These are phyloP conservation scores for Phoma sp. DNA, from an alignment of 2,329 filamentous ascomycete genomes.

Conservation along the genomic window DNA sequence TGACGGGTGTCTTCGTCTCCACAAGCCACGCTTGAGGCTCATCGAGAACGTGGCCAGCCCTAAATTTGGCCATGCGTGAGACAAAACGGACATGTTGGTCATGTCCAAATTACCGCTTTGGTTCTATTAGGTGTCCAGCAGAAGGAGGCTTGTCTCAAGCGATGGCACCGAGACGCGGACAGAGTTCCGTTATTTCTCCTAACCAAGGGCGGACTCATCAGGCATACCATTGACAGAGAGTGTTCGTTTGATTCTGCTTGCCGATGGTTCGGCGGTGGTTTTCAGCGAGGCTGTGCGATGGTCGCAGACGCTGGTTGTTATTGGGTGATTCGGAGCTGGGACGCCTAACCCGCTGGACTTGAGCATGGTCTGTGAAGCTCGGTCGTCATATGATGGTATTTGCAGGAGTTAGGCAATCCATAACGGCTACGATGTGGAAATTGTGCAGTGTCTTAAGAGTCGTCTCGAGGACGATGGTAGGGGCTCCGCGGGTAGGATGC, in stretches of 20 bases:
- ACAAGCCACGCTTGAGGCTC: constrained; percentile 17
- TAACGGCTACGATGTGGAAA: background rate
- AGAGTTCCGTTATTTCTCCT: background rate
- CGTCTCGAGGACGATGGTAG: constrained; percentile 1
- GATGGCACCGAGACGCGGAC: background rate
- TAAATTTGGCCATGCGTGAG: constrained; percentile 1
- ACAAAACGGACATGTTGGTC: background rate
- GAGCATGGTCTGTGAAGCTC: background rate
- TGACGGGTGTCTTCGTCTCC: constrained; percentile 3
- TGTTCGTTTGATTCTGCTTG: constrained; percentile 4
- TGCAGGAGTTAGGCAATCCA: background rate
- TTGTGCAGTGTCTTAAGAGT: constrained; percentile 1
- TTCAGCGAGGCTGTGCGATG: constrained; percentile 13
- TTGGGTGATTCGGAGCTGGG: background rate
- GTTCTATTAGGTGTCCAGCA: constrained; percentile 1
- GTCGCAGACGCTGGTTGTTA: background rate
- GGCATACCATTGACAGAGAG: constrained; percentile 4
- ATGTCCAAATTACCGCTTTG: background rate
- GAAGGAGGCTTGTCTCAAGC: constrained; percentile 11
- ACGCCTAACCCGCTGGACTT: constrained; percentile 1
- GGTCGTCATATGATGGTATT: constrained; percentile 2
- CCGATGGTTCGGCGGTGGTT: constrained; percentile 15
- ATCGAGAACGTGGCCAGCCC: constrained; percentile 8
- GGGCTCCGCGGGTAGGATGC: background rate
- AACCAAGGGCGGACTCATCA: constrained; percentile 5